phyloP scores from a whole-genome alignment of 208 protist species.

The Kentomonas sorsogonicus region DNA sequence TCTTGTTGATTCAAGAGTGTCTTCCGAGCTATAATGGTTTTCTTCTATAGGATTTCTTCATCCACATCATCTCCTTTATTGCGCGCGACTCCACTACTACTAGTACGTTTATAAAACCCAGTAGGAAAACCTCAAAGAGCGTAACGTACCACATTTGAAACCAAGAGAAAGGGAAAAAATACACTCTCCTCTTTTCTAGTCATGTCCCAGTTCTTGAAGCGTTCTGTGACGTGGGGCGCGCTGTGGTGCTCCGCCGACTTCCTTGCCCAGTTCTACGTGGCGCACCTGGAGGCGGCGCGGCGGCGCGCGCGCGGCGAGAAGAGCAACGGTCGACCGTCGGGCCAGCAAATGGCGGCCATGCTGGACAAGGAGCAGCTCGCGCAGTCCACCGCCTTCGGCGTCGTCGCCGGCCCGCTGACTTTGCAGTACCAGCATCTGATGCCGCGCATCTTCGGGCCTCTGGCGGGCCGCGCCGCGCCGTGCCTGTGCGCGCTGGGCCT shows the following conservation, averaged over 20 bases:
- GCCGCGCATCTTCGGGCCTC: slow-evolving; percentile 29
- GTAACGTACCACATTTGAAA: no score
- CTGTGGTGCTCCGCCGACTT: slow-evolving; percentile 58
- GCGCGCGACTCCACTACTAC: no score
- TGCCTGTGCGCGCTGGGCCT: slow-evolving; percentile 40
- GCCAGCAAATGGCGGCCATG: slow-evolving; percentile 43
- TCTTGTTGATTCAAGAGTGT: no score
- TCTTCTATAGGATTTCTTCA: no score
- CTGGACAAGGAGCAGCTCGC: slow-evolving; percentile 49
- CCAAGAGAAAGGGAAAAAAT: background rate
- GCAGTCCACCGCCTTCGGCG: slow-evolving; percentile 43
- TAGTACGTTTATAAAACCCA: no score
- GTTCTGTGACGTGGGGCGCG: slow-evolving; percentile 16
- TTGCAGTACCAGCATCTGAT: slow-evolving; percentile 23
- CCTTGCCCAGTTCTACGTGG: slow-evolving; percentile 65
- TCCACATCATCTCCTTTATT: no score
- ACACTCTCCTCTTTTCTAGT: background rate
- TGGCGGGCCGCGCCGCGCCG: slow-evolving; percentile 24
- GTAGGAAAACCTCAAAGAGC: no score
- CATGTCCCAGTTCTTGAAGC: slow-evolving; percentile 11
- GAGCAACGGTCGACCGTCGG: slow-evolving; percentile 22
- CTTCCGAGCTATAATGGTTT: no score
- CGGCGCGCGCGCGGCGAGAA: slow-evolving; percentile 35
- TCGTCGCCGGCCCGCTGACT: slow-evolving; percentile 19
- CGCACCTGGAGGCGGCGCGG: slow-evolving; percentile 42